Conservation (phyloP, 2,329 filamentous ascomycete genomes). For the Coleophoma eucalyptorum region DNA sequence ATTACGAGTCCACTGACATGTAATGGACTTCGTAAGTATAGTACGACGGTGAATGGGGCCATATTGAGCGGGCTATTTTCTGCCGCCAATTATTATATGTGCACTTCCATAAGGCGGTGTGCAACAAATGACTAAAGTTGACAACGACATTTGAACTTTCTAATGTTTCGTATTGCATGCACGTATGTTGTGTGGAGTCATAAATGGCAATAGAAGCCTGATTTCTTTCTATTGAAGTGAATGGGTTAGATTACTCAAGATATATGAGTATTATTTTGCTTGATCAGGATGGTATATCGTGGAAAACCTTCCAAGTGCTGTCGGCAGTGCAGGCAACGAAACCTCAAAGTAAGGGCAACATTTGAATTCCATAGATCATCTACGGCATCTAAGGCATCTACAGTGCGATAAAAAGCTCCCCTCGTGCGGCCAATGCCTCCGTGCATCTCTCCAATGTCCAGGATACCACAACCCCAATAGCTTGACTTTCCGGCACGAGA, state of each 20-base stretch:
- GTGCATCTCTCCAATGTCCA: constrained; percentile 7
- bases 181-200: too few species aligned
- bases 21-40: too few species aligned
- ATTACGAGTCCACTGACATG: too few species aligned
- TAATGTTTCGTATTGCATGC: too few species aligned
- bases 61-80: too few species aligned
- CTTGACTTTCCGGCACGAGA: constrained; percentile 12
- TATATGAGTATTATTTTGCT: too few species aligned
- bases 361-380: background rate
- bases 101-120: too few species aligned
- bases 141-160: too few species aligned
- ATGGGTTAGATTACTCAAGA: background rate
- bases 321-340: constrained; percentile 12
- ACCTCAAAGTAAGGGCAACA: constrained; percentile 7
- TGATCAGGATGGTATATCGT: constrained; percentile 10
- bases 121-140: too few species aligned
- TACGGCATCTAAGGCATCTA: background rate
- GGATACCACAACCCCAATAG: constrained; percentile 11
- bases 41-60: too few species aligned
- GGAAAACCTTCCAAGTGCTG: constrained; percentile 14
- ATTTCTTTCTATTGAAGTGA: background rate
- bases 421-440: constrained; percentile 9
- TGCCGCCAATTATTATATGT: too few species aligned
- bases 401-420: constrained; percentile 13
- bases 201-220: too few species aligned